Base-by-base conservation (phyloP, 2,329 filamentous ascomycete species). In the Arthrobotrys conoides region DNA sequence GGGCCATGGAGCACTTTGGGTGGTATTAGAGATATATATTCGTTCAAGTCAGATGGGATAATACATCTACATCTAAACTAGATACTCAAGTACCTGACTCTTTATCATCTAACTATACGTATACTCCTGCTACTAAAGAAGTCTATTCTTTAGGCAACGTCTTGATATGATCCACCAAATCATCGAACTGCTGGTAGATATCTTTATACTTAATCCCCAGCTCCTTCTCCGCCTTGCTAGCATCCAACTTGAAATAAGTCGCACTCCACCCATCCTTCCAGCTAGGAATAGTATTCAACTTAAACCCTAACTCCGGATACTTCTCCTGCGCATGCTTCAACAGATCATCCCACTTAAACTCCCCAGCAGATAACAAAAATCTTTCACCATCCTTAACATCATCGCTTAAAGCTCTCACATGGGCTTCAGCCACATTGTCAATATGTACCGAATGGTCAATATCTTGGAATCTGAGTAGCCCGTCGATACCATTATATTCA, bases 341-440 rank as follows among this genome's bases (percentile, higher is more conserved):
- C 55, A 78, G 36, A 44, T 78, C 68, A 57, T 78, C 68, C 75
- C 75, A 78, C 24, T 69, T 72, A 55, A 78, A 78, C 24, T 78
- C 75, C 9, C 75, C 75, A n/a, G 68, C 44, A 6, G 75, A 72
- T 4, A 78, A 20, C 16, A 78, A 48, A 30, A 55, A 78, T 46
- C 41, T 51, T 22, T 78, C 75, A 0, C 75, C 75, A 46, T 78
- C 75, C 36, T 78, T 72, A 30, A 59, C 14, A 2, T 49, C 33
- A 18, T 78, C 75, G 33, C 68, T 63, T 18, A 78, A 68, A 46
- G 63, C 75, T n/a, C 64, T 78, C 30, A 72, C 63, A 6, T 78
- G 75, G 0, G 75, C 75, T 24, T 71, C 75, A 5, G 59, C 68
- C 5, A 78, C 75, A 44, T 78, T 68, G 20, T 78, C 75, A 16